Evolutionary conservation across 2,329 filamentous ascomycete genomes (phyloP).

Genomic region (Remersonia thermophila): DNA sequence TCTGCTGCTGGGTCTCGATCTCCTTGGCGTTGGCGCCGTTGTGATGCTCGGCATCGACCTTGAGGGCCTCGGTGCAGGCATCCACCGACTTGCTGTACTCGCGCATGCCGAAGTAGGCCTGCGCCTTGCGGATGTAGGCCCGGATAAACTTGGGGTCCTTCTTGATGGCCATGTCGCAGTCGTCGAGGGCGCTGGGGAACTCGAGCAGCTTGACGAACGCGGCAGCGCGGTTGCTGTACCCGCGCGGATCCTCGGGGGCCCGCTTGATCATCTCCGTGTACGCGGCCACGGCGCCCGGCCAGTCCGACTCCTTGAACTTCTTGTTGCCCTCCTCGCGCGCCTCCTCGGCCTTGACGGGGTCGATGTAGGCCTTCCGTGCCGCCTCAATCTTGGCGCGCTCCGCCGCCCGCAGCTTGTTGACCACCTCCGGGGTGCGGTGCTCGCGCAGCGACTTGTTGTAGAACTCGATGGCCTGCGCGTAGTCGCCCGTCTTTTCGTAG

Average conservation of each 20-base stretch:
- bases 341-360: conserved; percentile 86
- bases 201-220: conserved; percentile 94
- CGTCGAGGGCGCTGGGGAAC: conserved; percentile 84
- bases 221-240: conserved; percentile 93
- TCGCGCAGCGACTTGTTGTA: conserved; percentile 93
- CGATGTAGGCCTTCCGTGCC: conserved; percentile 70
- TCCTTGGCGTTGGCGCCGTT: conserved; percentile 71
- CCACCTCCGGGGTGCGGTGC: conserved; percentile 87
- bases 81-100: conserved; percentile 95
- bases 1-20: conserved; percentile 89
- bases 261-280: conserved; percentile 97
- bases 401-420: conserved; percentile 80
- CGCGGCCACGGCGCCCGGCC: conserved; percentile 85
- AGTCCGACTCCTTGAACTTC: conserved; percentile 95
- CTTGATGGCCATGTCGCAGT: conserved; percentile 86
- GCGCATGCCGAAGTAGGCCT: conserved; percentile 93
- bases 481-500: conserved; percentile 80
- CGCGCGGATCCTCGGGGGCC: conserved; percentile 79
- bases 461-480: conserved; percentile 68
- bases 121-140: conserved; percentile 91
- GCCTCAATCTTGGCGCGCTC: conserved; percentile 75
- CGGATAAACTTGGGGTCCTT: conserved; percentile 86
- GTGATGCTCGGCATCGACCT: conserved; percentile 59
- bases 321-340: conserved; percentile 88
- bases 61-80: conserved; percentile 67